Evolutionary conservation across 2,329 filamentous ascomycete species (phyloP), one percentile per base, ranked within the genome.

Genomic region (Didymella lethalis): DNA sequence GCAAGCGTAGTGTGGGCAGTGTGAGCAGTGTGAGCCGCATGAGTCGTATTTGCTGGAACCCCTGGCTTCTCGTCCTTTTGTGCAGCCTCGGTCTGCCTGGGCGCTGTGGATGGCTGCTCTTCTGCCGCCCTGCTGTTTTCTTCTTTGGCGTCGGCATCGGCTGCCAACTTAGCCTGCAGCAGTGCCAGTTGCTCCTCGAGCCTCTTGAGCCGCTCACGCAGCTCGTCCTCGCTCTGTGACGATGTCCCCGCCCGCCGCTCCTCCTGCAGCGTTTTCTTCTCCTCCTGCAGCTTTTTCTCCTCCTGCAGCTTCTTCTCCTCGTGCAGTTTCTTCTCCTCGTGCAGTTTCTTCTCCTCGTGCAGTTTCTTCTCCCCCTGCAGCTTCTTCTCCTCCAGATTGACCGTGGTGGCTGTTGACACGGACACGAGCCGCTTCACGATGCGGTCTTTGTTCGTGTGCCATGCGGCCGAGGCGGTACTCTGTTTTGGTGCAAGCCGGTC

Each of bases 131-230:
- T 38, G 34, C 16, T 36, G 16, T 18, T 18, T 16, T 18, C 7
- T 18, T 7, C 6, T 38, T 7, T 18, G n/a, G 34, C 34, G 7
- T 18, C 7, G 16, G 11, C 34, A 18, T 40, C 36, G 18, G 36
- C 32, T 18, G 7, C 25, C 45, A 54, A 20, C n/a, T 41, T 49
- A 18, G 43, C 20, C 32, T 49, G 56, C 56, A 58, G 40, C 45
- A 11, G 3, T 1, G 45, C 40, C 45, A 58, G 16, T 12, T 58
- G 56, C 32, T 23, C 38, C 31, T 58, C 49, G 20, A 58, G 31
- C n/a, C 20, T 26, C 40, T 25, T 26, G 2, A 58, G 45, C 25
- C 25, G 43, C 6, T 40, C 25, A 4, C 56, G 56, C 8, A 58
- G 56, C 45, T 50, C 45, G 5, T 38, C 29, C 38, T 48, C 40